These are phyloP conservation scores for Trametes sanguinea DNA, from an alignment of 768 basidiomycete species.

Conservation along the genomic window DNA sequence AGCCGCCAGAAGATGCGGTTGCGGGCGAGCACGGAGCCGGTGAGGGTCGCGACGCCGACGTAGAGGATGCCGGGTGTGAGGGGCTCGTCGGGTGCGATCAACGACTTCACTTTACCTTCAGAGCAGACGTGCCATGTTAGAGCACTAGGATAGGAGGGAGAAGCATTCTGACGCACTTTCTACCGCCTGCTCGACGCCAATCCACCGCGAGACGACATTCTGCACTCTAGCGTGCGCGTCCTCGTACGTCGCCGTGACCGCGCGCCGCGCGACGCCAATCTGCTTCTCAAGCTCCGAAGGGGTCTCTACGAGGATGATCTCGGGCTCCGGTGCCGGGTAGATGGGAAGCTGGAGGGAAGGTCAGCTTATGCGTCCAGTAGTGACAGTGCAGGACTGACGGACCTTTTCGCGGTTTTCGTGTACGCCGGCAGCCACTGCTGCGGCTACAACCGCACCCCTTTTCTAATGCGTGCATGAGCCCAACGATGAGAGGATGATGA, in stretches of 20 bases:
- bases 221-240: conserved; percentile 71
- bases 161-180: conserved; percentile 63
- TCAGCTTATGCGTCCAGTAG: neutral
- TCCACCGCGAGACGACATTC: conserved; percentile 76
- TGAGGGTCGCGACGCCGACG: conserved; percentile 84
- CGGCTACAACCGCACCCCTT: conserved; percentile 21
- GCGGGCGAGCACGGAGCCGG: conserved; percentile 84
- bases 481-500: too few species aligned
- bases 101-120: conserved; percentile 77
- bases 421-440: conserved; percentile 21
- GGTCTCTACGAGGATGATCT: conserved; percentile 71
- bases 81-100: conserved; percentile 78
- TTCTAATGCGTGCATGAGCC: conserved; percentile 7
- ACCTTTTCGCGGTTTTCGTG: conserved; percentile 28
- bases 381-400: neutral
- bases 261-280: conserved; percentile 69
- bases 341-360: conserved; percentile 68
- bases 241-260: conserved; percentile 54
- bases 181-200: conserved; percentile 79
- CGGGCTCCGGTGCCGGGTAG: conserved; percentile 64
- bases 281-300: conserved; percentile 75
- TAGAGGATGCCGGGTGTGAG: conserved; percentile 91
- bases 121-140: neutral
- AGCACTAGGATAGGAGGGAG: neutral
- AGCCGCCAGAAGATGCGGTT: conserved; percentile 74